Conservation (phyloP, 148 eudicot species). For the Pouteria glomerata region DNA sequence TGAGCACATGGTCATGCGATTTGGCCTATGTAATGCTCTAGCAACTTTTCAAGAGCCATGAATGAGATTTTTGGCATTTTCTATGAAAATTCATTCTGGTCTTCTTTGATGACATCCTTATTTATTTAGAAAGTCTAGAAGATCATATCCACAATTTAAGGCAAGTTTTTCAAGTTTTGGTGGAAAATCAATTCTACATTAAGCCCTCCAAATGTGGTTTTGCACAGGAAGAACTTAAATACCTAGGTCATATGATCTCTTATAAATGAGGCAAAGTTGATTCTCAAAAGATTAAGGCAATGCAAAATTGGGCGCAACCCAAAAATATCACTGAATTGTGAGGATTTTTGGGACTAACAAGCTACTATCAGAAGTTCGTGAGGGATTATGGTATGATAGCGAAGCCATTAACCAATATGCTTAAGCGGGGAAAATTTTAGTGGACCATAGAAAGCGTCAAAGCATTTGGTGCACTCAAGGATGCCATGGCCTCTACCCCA, state of each 20-base stretch:
- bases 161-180: too few species aligned
- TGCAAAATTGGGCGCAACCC: not conserved
- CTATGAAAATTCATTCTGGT: not conserved
- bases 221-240: not conserved
- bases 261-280: not conserved
- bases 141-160: too few species aligned
- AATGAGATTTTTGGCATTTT: not conserved
- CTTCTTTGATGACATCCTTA: too few species aligned
- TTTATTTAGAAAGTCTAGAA: too few species aligned
- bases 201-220: not conserved
- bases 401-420: not conserved
- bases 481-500: not conserved
- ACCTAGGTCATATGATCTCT: too few species aligned
- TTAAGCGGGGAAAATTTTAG: not conserved
- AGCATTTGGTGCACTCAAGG: not conserved
- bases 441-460: not conserved
- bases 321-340: not conserved
- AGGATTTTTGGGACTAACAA: not conserved
- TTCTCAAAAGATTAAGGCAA: not conserved
- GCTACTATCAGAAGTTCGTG: not conserved
- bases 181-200: too few species aligned
- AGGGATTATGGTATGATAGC: not conserved
- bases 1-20: too few species aligned
- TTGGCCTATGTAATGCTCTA: too few species aligned
- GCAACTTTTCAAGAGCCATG: not conserved